Conservation (phyloP, 2,329 filamentous ascomycete species). For the Bimuria novae-zelandiae region DNA sequence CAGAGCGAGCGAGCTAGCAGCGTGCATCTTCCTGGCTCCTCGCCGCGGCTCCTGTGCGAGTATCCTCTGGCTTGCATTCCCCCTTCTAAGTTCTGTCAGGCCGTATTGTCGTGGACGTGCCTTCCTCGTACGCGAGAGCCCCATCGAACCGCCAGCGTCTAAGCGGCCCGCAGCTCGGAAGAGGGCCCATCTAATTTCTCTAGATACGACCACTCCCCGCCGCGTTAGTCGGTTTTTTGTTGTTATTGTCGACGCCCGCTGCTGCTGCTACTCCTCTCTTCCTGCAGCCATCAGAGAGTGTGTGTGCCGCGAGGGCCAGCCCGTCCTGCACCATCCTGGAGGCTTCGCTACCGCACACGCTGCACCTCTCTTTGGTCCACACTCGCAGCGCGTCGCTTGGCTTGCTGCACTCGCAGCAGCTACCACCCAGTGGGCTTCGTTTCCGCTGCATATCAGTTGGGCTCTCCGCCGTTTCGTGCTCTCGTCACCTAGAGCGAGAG, state of each 20-base stretch:
- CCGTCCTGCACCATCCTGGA: conserved; percentile 26
- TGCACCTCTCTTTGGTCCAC: conserved; percentile 37
- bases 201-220: conserved; percentile 23
- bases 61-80: not conserved
- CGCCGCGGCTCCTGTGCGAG: not conserved
- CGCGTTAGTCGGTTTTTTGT: conserved; percentile 12
- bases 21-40: not conserved
- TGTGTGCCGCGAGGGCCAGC: conserved; percentile 33
- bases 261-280: conserved; percentile 23
- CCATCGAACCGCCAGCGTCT: conserved; percentile 14
- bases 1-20: not conserved
- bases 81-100: not conserved
- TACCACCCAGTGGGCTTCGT: conserved; percentile 30
- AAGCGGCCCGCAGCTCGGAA: conserved; percentile 24
- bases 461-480: conserved; percentile 26
- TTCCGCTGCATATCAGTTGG: conserved; percentile 44
- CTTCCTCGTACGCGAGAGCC: conserved; percentile 9
- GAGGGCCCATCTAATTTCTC: conserved; percentile 36
- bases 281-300: conserved; percentile 20
- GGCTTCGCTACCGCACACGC: conserved; percentile 22
- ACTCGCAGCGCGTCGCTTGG: conserved; percentile 29
- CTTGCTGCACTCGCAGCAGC: conserved; percentile 25
- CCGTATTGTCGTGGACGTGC: not conserved
- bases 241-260: conserved; percentile 18
- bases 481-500: conserved; percentile 34